These are phyloP conservation scores for Tagetes erecta DNA, from an alignment of 129 eudicot genomes.

Conservation along the genomic window DNA sequence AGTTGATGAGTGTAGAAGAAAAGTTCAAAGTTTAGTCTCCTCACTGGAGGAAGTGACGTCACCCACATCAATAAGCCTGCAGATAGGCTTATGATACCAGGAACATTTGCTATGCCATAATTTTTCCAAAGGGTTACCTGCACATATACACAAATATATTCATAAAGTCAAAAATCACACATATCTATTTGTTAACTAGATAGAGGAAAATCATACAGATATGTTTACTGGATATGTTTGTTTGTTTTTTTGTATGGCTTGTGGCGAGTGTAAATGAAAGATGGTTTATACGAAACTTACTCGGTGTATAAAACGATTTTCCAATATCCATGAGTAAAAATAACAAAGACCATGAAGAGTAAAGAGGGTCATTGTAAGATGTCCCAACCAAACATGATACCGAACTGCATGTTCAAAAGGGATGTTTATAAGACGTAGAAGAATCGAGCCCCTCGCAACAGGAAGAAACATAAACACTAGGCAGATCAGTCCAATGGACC, in stretches of 20 bases:
- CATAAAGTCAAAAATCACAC: not conserved
- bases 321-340: slow-evolving; percentile 57
- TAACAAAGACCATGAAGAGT: slow-evolving; percentile 75
- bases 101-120: slow-evolving; percentile 58
- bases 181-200: not conserved
- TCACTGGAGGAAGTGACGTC: slow-evolving; percentile 73
- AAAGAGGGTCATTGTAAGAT: slow-evolving; percentile 75
- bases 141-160: slow-evolving; percentile 10
- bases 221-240: too few relatives aligned
- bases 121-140: slow-evolving; percentile 64
- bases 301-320: slow-evolving; percentile 47
- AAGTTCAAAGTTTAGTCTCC: slow-evolving; percentile 69
- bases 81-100: slow-evolving; percentile 74
- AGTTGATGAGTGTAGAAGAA: slow-evolving; percentile 89
- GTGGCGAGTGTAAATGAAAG: not conserved
- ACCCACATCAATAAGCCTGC: slow-evolving; percentile 88
- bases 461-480: slow-evolving; percentile 79
- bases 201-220: too few relatives aligned
- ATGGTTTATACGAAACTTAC: slow-evolving; percentile 40
- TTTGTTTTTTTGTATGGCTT: not conserved
- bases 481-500: slow-evolving; percentile 70
- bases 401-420: slow-evolving; percentile 85
- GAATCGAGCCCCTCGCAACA: slow-evolving; percentile 75
- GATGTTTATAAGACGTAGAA: slow-evolving; percentile 65
- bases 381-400: slow-evolving; percentile 96